phyloP scores from a whole-genome alignment of 352 stramenopile species.

The Phytophthora pinifolia region DNA sequence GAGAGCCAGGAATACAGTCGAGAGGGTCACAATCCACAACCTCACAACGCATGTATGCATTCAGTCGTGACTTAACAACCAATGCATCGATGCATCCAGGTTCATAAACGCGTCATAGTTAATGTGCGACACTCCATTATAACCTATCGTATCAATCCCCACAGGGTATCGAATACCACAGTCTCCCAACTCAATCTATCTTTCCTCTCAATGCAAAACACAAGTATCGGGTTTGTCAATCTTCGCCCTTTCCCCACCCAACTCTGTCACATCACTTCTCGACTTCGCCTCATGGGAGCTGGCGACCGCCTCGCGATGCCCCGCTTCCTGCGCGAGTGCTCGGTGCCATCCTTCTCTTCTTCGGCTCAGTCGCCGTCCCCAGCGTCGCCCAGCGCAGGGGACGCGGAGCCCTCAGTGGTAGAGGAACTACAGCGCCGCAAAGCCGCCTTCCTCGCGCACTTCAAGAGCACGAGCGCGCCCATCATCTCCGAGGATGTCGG shows the following conservation, averaged over 20 bases:
- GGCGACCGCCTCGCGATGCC: conserved; percentile 32
- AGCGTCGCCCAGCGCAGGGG: conserved; percentile 17
- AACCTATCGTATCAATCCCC: no score
- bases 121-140: no score
- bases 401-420: conserved; percentile 33
- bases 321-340: conserved; percentile 32
- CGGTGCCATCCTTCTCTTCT: conserved; percentile 4
- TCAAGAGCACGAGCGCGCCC: conserved; percentile 29
- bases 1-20: no score
- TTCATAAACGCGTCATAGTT: no score
- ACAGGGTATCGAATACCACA: no score
- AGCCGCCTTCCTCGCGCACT: conserved; percentile 49
- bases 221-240: no score
- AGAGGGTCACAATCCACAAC: no score
- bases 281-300: conserved; percentile 31
- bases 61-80: no score
- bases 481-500: conserved; percentile 14
- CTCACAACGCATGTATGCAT: no score
- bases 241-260: background rate
- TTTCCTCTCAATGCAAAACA: no score
- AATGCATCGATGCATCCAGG: no score
- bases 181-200: no score
- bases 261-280: conserved; percentile 4
- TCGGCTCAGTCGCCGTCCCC: conserved; percentile 5
- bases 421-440: conserved; percentile 49